Percentiles rank a stretch among this genome's conserved stretches.
phyloP scores from a whole-genome alignment of 2,329 filamentous ascomycete genomes.

The Pestalotiopsis sp. region DNA sequence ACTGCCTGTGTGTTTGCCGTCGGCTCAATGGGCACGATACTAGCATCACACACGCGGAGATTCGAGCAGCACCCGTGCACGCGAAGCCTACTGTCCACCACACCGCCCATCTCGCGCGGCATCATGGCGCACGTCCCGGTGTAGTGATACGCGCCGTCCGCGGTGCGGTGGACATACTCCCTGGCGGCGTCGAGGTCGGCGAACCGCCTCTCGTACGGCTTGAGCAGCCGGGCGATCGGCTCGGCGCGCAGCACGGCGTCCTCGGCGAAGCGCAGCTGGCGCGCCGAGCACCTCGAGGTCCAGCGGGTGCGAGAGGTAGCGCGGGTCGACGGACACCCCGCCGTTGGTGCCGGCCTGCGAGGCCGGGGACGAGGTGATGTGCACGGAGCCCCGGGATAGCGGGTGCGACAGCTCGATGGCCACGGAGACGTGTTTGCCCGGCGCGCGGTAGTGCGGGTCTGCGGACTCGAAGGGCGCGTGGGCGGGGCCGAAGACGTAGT shows the following conservation, averaged over 20 bases:
- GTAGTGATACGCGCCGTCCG: not conserved
- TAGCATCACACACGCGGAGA: not conserved
- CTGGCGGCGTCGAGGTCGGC: not conserved
- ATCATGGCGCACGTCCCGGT: constrained; percentile 5
- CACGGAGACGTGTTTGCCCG: not conserved
- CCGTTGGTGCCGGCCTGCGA: not conserved
- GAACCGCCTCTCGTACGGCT: not conserved
- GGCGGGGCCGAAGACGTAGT: constrained; percentile 4
- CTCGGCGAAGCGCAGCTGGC: constrained; percentile 8
- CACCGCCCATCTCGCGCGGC: not conserved
- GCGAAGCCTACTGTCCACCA: not conserved
- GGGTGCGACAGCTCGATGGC: constrained; percentile 10
- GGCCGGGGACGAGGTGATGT: not conserved
- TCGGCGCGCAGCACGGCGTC: not conserved
- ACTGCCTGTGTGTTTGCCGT: not conserved
- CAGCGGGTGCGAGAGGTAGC: constrained; percentile 6
- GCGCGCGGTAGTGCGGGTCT: not conserved
- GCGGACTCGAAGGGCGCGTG: constrained; percentile 5
- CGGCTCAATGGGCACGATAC: not conserved
- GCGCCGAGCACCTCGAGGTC: constrained; percentile 14
- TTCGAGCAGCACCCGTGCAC: not conserved
- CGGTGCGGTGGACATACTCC: not conserved
- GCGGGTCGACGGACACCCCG: not conserved
- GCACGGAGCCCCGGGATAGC: constrained; percentile 14
- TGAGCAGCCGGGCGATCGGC: not conserved